These are phyloP conservation scores for Rhizophora apiculata DNA, from an alignment of 345 rosid species.

Conservation along the genomic window DNA sequence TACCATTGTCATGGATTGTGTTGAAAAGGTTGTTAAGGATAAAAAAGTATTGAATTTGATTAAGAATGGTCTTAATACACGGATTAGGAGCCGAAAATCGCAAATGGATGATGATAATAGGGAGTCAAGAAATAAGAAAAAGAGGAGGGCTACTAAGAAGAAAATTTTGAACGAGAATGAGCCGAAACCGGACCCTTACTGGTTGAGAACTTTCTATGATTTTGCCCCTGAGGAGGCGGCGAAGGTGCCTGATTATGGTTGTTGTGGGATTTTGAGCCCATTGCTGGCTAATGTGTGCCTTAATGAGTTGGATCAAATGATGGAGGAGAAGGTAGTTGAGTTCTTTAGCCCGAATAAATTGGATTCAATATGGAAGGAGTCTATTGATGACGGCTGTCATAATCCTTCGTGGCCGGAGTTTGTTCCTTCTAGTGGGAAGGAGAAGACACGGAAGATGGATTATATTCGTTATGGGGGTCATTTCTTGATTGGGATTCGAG, in stretches of 20 bases:
- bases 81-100: slow-evolving; percentile 27
- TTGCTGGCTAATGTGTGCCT: slow-evolving; percentile 82
- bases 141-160: slow-evolving; percentile 57
- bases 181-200: slow-evolving; percentile 94
- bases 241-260: slow-evolving; percentile 78
- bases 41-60: slow-evolving; percentile 63
- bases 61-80: slow-evolving; percentile 42
- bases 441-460: slow-evolving; percentile 93
- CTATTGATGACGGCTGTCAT: slow-evolving; percentile 79
- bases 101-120: slow-evolving; percentile 20
- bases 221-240: slow-evolving; percentile 93
- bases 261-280: slow-evolving; percentile 86
- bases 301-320: slow-evolving; percentile 74
- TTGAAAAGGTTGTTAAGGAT: slow-evolving; percentile 67
- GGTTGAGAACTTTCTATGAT: slow-evolving; percentile 80
- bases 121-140: slow-evolving; percentile 39
- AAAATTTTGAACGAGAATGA: slow-evolving; percentile 73
- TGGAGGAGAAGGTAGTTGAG: slow-evolving; percentile 64
- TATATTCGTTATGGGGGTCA: slow-evolving; percentile 83
- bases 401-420: slow-evolving; percentile 99
- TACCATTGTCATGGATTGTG: slow-evolving; percentile 48
- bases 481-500: slow-evolving; percentile 87
- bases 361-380: slow-evolving; percentile 88
- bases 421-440: slow-evolving; percentile 87
- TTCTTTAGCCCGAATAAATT: slow-evolving; percentile 71